A percentile compares a stretch with the other conserved stretches of the same genome.
Conservation (phyloP, 2,329 filamentous ascomycete species). For the Alternaria dauci region DNA sequence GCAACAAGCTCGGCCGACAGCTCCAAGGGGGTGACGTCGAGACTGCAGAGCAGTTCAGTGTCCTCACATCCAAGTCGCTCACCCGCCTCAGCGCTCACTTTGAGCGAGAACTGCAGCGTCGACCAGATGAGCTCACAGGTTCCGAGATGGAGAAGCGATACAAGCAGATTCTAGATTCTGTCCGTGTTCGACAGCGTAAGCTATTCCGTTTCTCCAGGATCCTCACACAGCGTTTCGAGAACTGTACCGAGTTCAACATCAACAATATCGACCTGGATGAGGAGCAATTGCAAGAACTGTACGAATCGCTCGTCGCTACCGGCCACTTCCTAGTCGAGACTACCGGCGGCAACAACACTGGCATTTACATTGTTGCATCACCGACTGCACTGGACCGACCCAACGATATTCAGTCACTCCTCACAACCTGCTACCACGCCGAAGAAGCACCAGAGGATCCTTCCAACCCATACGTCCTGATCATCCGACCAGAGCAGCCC, state of each 20-base stretch:
- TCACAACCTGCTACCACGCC: constrained; percentile 79
- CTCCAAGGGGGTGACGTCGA: constrained; percentile 95
- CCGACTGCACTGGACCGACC: constrained; percentile 77
- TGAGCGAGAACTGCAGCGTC: constrained; percentile 85
- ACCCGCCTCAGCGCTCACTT: constrained; percentile 89
- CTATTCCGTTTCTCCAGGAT: constrained; percentile 93
- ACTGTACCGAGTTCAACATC: constrained; percentile 93
- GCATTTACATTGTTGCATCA: constrained; percentile 85
- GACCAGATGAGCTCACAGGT: constrained; percentile 79
- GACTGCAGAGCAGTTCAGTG: constrained; percentile 96
- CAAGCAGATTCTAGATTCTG: constrained; percentile 93
- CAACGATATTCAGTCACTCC: constrained; percentile 83
- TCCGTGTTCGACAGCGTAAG: constrained; percentile 94
- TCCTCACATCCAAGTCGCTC: constrained; percentile 90
- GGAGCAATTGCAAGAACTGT: constrained; percentile 76
- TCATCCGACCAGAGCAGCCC: constrained; percentile 80
- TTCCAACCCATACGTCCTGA: constrained; percentile 82
- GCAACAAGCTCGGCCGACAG: constrained; percentile 88
- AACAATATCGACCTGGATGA: constrained; percentile 73
- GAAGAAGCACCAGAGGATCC: constrained; percentile 75
- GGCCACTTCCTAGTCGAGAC: constrained; percentile 87
- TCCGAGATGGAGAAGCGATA: constrained; percentile 96
- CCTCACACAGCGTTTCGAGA: constrained; percentile 92
- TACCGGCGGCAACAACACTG: constrained; percentile 71
- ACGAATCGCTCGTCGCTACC: constrained; percentile 79